Conservation (phyloP, 2,329 filamentous ascomycete species). For the Domatiomyces globalis region DNA sequence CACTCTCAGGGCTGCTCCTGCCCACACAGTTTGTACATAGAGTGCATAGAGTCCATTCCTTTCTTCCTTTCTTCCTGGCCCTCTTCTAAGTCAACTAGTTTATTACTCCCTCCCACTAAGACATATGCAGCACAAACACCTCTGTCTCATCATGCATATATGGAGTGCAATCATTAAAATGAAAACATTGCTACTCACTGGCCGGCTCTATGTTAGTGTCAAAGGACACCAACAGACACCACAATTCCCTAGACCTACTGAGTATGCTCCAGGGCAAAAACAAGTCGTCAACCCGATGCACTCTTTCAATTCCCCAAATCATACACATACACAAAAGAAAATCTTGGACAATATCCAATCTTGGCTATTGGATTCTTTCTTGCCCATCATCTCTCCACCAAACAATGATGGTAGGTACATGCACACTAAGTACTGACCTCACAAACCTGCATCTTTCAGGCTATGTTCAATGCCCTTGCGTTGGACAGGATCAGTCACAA, state of each 20-base stretch:
- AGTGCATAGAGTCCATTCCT: too few species aligned
- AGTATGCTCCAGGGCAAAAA: background rate
- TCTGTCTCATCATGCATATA: too few species aligned
- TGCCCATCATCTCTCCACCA: background rate
- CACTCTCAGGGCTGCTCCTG: too few species aligned
- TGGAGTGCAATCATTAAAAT: background rate
- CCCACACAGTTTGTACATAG: too few species aligned
- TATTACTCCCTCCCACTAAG: too few species aligned
- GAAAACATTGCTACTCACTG: background rate
- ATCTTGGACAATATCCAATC: background rate
- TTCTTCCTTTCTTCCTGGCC: too few species aligned
- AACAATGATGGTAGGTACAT: background rate
- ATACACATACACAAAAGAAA: background rate
- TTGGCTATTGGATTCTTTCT: background rate
- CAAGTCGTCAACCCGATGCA: background rate
- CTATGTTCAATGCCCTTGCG: conserved; percentile 50
- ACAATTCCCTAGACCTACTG: background rate
- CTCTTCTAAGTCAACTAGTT: too few species aligned
- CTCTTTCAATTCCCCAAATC: background rate
- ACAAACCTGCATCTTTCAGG: conserved; percentile 16
- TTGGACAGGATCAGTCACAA: conserved; percentile 55
- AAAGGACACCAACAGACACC: background rate
- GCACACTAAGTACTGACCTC: conserved; percentile 3
- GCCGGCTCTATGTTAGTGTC: background rate
- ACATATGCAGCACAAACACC: too few species aligned